Percentiles rank a stretch among this genome's conserved stretches.
Evolutionary conservation across 768 basidiomycete species (phyloP).

Genomic region (Myochromella boudieri): DNA sequence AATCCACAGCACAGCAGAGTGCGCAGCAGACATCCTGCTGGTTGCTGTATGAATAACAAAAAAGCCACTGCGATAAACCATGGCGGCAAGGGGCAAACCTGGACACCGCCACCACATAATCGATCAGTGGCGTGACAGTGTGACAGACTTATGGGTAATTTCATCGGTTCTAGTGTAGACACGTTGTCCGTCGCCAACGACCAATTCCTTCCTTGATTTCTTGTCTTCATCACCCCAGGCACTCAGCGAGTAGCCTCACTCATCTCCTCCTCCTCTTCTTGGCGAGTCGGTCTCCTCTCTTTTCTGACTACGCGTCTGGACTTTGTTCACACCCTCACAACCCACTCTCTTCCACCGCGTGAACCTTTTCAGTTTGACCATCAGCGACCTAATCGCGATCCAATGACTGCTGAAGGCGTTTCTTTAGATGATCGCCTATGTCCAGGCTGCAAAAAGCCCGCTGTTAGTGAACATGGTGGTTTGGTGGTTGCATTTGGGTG

Average conservation of each 20-base stretch:
- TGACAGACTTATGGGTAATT: conserved; percentile 12
- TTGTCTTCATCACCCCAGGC: conserved; percentile 15
- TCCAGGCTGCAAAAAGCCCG: conserved; percentile 81
- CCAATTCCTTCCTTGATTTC: conserved; percentile 17
- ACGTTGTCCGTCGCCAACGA: conserved; percentile 17
- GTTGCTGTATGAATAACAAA: no score
- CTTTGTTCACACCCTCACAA: conserved; percentile 25
- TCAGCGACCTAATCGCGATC: conserved; percentile 20
- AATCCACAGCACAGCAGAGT: no score
- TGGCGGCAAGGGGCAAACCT: neutral
- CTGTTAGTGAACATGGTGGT: conserved; percentile 78
- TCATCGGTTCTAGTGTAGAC: conserved; percentile 9
- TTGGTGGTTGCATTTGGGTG: conserved; percentile 96
- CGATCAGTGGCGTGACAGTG: conserved; percentile 4
- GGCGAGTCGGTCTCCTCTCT: conserved; percentile 10
- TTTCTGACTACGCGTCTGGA: conserved; percentile 7
- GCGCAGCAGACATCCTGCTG: no score
- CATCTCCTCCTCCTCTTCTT: conserved; percentile 17
- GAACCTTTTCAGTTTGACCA: conserved; percentile 37
- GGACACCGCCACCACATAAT: conserved; percentile 9
- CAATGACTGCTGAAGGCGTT: conserved; percentile 21
- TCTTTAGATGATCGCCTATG: conserved; percentile 60
- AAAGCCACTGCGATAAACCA: neutral
- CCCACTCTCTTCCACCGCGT: conserved; percentile 17
- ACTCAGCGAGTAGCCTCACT: conserved; percentile 27